A percentile compares a stretch with the other conserved stretches of the same genome.
Evolutionary conservation across 768 basidiomycete genomes (phyloP).

Genomic region (Crassisporium funariophilum): DNA sequence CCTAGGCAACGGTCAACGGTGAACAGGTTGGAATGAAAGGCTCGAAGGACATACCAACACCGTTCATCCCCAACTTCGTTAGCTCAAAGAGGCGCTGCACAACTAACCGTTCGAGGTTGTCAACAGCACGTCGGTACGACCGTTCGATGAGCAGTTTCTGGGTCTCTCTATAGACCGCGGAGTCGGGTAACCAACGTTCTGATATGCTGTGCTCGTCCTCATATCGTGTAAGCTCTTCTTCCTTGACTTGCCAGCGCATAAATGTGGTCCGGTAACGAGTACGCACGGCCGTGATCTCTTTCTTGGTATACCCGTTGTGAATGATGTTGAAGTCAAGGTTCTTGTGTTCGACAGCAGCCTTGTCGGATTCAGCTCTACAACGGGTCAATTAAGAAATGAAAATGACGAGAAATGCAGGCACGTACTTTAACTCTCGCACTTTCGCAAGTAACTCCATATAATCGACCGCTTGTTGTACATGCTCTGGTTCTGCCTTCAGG

Average conservation of each 20-base stretch:
- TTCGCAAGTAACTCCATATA: neutral
- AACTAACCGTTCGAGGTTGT: conserved; percentile 22
- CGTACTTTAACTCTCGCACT: neutral
- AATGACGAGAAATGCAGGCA: no score
- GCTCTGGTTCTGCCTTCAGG: neutral
- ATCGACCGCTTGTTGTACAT: neutral
- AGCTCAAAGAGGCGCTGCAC: conserved; percentile 25
- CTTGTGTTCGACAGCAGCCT: neutral
- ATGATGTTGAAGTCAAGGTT: neutral
- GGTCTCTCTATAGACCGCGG: neutral
- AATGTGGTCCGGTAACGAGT: conserved; percentile 1
- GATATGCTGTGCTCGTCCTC: conserved; percentile 1
- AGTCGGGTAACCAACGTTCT: neutral
- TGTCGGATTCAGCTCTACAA: neutral
- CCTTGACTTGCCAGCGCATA: neutral
- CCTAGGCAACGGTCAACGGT: conserved; percentile 11
- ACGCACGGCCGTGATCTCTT: conserved; percentile 1
- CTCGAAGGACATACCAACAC: conserved; percentile 15
- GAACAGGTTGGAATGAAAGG: neutral
- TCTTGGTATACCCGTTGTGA: conserved; percentile 1
- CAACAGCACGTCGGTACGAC: conserved; percentile 5
- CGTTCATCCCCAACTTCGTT: conserved; percentile 26
- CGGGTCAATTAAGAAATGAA: no score
- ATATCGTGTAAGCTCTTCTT: neutral
- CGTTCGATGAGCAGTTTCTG: neutral